phyloP scores from a whole-genome alignment of 495 filamentous ascomycete genomes.

The Penicillium goetzii region DNA sequence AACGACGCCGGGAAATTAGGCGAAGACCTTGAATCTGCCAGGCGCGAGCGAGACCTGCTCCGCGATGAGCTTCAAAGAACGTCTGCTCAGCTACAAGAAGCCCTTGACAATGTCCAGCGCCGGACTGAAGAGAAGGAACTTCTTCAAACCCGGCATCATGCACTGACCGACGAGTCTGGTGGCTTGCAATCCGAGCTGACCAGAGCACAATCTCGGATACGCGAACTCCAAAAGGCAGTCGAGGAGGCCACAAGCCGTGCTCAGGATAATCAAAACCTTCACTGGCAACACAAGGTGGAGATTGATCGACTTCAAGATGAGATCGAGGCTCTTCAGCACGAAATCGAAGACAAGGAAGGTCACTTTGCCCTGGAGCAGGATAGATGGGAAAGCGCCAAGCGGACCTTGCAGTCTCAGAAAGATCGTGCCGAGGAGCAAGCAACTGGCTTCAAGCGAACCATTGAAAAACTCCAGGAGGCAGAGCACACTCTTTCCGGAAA shows the following conservation, averaged over 20 bases:
- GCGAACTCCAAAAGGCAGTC: slow-evolving; percentile 60
- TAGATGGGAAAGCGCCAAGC: slow-evolving; percentile 69
- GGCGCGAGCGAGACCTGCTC: slow-evolving; percentile 42
- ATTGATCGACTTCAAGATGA: slow-evolving; percentile 66
- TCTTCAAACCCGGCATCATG: slow-evolving; percentile 68
- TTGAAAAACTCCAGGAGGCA: slow-evolving; percentile 69
- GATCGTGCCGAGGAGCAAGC: slow-evolving; percentile 71
- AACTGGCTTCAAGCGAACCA: slow-evolving; percentile 68
- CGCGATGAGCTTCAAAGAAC: slow-evolving; percentile 45
- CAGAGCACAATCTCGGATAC: slow-evolving; percentile 57
- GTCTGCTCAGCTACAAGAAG: slow-evolving; percentile 53
- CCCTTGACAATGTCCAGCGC: slow-evolving; percentile 57
- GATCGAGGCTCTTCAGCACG: slow-evolving; percentile 68
- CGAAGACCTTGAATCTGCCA: slow-evolving; percentile 46
- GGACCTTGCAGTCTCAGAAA: slow-evolving; percentile 65
- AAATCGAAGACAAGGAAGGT: slow-evolving; percentile 75
- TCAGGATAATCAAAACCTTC: slow-evolving; percentile 58
- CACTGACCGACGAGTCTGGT: slow-evolving; percentile 68
- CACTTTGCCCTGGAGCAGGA: slow-evolving; percentile 70
- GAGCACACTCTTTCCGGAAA: slow-evolving; percentile 68
- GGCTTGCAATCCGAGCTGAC: slow-evolving; percentile 66
- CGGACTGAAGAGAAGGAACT: slow-evolving; percentile 70
- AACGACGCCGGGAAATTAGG: slow-evolving; percentile 46
- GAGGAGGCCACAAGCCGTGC: slow-evolving; percentile 62
- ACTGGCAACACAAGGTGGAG: slow-evolving; percentile 63